These are phyloP conservation scores for Sindora glabra DNA, from an alignment of 306 rosid genomes.

Conservation along the genomic window DNA sequence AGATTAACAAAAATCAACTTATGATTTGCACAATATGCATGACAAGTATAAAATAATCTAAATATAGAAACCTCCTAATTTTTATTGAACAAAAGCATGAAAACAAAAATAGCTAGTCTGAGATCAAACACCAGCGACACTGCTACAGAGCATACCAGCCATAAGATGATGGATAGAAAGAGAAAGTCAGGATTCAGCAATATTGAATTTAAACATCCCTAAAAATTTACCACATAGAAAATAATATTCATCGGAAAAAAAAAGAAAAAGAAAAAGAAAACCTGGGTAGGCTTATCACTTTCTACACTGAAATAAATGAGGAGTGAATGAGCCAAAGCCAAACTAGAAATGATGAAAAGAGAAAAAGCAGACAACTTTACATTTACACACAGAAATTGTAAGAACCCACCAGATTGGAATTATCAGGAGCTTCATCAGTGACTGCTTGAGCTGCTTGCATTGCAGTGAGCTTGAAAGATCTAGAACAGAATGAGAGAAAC, in stretches of 20 bases:
- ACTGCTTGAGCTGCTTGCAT: slow-evolving; percentile 51
- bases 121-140: slow-evolving; percentile 2
- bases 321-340: neutral
- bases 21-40: neutral
- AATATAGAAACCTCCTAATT: slow-evolving; percentile 11
- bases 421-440: slow-evolving; percentile 11
- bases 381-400: neutral
- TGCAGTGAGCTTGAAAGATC: slow-evolving; percentile 12
- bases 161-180: neutral
- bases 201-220: neutral
- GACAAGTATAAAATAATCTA: slow-evolving; percentile 3
- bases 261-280: neutral
- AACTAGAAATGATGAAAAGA: neutral
- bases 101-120: neutral
- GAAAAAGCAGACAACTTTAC: slow-evolving; percentile 5
- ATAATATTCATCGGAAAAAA: neutral
- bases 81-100: slow-evolving; percentile 1
- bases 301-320: neutral
- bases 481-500: neutral
- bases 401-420: slow-evolving; percentile 25
- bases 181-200: neutral
- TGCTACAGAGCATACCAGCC: neutral
- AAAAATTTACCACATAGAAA: neutral
- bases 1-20: neutral
- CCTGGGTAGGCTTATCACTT: neutral